Percentiles rank a stretch among this genome's conserved stretches.
Evolutionary conservation across 1,284 basidiomycete genomes (phyloP).

Genomic region (Ceratobasidium papillatum): DNA sequence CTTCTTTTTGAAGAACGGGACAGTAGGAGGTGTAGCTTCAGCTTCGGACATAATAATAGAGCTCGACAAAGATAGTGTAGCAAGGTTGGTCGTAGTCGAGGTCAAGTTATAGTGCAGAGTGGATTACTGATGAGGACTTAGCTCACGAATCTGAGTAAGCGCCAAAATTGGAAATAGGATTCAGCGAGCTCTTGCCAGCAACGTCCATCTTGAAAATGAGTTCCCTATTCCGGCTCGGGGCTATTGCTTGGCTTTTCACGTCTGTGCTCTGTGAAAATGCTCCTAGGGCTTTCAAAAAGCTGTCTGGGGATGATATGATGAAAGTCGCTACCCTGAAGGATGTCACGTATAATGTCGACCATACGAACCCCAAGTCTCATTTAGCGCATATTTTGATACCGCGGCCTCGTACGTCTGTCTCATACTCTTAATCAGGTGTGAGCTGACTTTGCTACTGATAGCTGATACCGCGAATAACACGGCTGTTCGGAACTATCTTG

Average conservation of each 20-base stretch:
- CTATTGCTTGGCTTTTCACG: slow-evolving; percentile 18
- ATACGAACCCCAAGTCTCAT: slow-evolving; percentile 71
- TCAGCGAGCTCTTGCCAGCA: slow-evolving; percentile 22
- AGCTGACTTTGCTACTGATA: slow-evolving; percentile 49
- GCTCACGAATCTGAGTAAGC: neutral
- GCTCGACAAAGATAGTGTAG: neutral
- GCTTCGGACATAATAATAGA: slow-evolving; percentile 40
- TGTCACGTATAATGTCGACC: slow-evolving; percentile 72
- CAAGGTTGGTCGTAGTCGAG: neutral
- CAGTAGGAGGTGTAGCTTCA: slow-evolving; percentile 47
- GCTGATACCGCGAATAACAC: slow-evolving; percentile 81
- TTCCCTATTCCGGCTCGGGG: neutral
- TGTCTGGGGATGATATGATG: slow-evolving; percentile 63
- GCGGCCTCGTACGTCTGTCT: slow-evolving; percentile 71
- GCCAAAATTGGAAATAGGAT: slow-evolving; percentile 27
- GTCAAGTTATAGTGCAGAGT: neutral
- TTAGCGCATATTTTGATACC: slow-evolving; percentile 84
- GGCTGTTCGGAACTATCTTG: slow-evolving; percentile 79
- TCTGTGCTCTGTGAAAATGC: slow-evolving; percentile 22
- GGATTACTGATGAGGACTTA: slow-evolving; percentile 9
- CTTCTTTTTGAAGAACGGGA: slow-evolving; percentile 89
- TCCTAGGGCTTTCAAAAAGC: slow-evolving; percentile 33
- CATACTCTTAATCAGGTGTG: neutral
- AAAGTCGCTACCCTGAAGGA: slow-evolving; percentile 65
- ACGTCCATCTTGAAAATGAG: slow-evolving; percentile 7